Conservation (phyloP, 352 stramenopile species). For the Pythium chondricola region DNA sequence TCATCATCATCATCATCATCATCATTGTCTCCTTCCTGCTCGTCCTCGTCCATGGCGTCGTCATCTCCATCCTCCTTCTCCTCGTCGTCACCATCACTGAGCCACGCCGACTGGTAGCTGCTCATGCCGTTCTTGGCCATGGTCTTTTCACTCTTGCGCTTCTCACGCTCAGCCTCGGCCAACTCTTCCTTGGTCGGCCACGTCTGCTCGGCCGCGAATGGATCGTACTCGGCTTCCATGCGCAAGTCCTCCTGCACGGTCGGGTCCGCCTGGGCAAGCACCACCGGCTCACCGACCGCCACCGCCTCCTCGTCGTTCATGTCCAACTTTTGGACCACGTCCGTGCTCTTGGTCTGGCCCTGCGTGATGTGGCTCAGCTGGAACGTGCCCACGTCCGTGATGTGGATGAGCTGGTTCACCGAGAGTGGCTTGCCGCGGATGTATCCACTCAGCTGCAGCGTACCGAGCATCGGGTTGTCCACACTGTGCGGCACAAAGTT, state of each 20-base stretch:
- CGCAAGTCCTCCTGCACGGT: slow-evolving; percentile 74
- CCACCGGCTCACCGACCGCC: slow-evolving; percentile 18
- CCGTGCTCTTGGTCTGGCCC: slow-evolving; percentile 36
- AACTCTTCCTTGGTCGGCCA: slow-evolving; percentile 95
- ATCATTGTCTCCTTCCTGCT: slow-evolving; percentile 11
- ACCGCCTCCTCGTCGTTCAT: slow-evolving; percentile 20
- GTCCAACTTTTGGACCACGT: slow-evolving; percentile 32
- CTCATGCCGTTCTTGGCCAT: slow-evolving; percentile 70
- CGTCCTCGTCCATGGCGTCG: slow-evolving; percentile 53
- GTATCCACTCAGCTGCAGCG: slow-evolving; percentile 92
- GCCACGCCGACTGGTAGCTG: slow-evolving; percentile 94
- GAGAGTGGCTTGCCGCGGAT: slow-evolving; percentile 92
- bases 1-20: slow-evolving; percentile 30
- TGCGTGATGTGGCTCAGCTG: slow-evolving; percentile 74
- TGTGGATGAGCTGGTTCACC: slow-evolving; percentile 95
- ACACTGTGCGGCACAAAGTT: slow-evolving; percentile 53
- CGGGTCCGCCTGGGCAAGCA: slow-evolving; percentile 62
- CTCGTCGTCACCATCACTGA: slow-evolving; percentile 71
- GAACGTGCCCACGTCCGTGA: slow-evolving; percentile 95
- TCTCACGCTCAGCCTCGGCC: slow-evolving; percentile 69
- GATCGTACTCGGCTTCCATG: slow-evolving; percentile 89
- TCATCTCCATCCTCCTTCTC: slow-evolving; percentile 46
- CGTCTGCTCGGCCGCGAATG: slow-evolving; percentile 97
- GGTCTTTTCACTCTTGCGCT: slow-evolving; percentile 52
- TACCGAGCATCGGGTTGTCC: slow-evolving; percentile 35